phyloP scores from a whole-genome alignment of 805 yeast species.

The Suhomyces prunicola region DNA sequence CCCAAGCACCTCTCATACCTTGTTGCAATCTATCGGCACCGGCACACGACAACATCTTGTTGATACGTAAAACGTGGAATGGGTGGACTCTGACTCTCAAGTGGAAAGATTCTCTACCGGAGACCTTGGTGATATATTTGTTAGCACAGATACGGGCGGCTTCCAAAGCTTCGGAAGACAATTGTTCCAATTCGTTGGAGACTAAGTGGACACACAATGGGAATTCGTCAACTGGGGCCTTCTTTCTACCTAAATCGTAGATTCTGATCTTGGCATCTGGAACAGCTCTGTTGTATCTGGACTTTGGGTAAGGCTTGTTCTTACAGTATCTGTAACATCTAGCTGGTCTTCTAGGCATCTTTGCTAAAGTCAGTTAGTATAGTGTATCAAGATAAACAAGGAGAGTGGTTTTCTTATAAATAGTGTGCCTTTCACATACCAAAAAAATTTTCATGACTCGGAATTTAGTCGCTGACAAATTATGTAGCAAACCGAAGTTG shows the following conservation, averaged over 20 bases:
- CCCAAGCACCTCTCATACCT: conserved; percentile 99
- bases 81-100: conserved; percentile 99
- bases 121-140: conserved; percentile 96
- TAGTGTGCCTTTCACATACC: not conserved
- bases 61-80: conserved; percentile 99
- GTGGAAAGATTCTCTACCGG: conserved; percentile 99
- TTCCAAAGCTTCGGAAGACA: conserved; percentile 99
- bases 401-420: not conserved
- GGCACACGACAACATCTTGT: conserved; percentile 99
- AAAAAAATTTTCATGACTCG: conserved; percentile 1
- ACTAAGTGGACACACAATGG: conserved; percentile 99
- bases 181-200: conserved; percentile 98
- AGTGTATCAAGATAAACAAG: not conserved
- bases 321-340: conserved; percentile 99
- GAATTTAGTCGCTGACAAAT: not conserved
- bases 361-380: conserved; percentile 42
- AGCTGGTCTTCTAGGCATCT: conserved; percentile 99
- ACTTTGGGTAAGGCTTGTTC: conserved; percentile 99
- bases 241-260: conserved; percentile 99
- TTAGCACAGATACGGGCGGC: conserved; percentile 99
- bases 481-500: not conserved
- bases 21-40: conserved; percentile 99
- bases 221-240: conserved; percentile 99
- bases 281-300: conserved; percentile 99
- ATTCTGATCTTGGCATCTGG: conserved; percentile 99